Evolutionary conservation across 2,329 filamentous ascomycete genomes (phyloP).

Genomic region (Trichophyton rubrum): DNA sequence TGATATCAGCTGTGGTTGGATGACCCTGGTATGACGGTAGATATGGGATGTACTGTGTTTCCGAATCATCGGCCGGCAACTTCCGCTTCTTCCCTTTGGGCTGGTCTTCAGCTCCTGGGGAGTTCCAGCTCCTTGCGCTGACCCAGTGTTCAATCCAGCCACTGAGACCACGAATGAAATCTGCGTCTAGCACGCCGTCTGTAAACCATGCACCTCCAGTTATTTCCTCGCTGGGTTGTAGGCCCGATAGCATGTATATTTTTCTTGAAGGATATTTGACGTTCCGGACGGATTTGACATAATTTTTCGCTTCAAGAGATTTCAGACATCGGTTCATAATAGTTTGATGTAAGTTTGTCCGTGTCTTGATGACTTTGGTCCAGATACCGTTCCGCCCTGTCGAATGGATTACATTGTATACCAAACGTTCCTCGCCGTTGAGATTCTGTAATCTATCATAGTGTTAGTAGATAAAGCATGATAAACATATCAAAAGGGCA

Average conservation of each 20-base stretch:
- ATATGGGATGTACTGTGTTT: constrained; percentile 37
- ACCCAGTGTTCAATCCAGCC: constrained; percentile 62
- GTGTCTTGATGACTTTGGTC: constrained; percentile 70
- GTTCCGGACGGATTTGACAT: constrained; percentile 82
- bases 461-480: constrained; percentile 10
- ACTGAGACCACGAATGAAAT: constrained; percentile 69
- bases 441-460: constrained; percentile 32
- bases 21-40: constrained; percentile 60
- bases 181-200: constrained; percentile 76
- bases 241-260: constrained; percentile 84
- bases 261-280: constrained; percentile 84
- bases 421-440: constrained; percentile 60
- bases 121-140: constrained; percentile 58
- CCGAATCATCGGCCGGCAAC: constrained; percentile 21
- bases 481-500: background rate
- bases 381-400: constrained; percentile 78
- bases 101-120: constrained; percentile 28
- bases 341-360: constrained; percentile 71
- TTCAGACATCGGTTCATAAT: constrained; percentile 72
- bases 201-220: constrained; percentile 93
- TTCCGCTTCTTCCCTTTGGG: constrained; percentile 31
- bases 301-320: constrained; percentile 64
- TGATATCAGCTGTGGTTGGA: constrained; percentile 68
- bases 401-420: constrained; percentile 82
- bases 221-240: constrained; percentile 76